Percentiles rank a stretch among this genome's conserved stretches.
phyloP scores from a whole-genome alignment of 2,329 filamentous ascomycete genomes.

The Colletotrichum somersetense region DNA sequence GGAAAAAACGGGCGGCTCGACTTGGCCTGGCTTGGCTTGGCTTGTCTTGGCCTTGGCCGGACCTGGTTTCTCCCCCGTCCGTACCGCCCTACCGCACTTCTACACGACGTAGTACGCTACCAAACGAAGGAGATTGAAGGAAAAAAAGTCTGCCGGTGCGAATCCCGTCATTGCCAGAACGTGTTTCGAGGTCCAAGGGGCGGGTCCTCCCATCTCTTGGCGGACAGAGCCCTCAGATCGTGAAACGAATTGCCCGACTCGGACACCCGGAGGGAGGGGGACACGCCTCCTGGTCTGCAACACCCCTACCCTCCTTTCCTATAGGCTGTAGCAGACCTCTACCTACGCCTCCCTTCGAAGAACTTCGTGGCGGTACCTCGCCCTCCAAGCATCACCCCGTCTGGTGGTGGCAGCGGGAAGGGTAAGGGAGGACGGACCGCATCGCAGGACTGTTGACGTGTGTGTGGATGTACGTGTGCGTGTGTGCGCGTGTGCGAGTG shows the following conservation, averaged over 20 bases:
- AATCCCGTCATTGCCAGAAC: conserved; percentile 22
- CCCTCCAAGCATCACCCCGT: conserved; percentile 1
- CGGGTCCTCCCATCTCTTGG: conserved; percentile 40
- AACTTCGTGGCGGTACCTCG: not conserved
- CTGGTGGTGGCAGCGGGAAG: conserved; percentile 5
- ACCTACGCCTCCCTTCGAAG: too few species aligned
- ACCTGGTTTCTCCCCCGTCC: too few species aligned
- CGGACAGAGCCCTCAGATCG: conserved; percentile 40
- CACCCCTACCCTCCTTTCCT: not conserved
- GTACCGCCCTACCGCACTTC: not conserved
- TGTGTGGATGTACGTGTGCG: not conserved
- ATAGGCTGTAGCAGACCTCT: too few species aligned
- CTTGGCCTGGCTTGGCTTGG: conserved; percentile 3
- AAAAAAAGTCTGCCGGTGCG: not conserved
- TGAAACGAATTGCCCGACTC: conserved; percentile 41
- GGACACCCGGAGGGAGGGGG: conserved; percentile 11
- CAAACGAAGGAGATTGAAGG: too few species aligned
- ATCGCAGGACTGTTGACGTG: conserved; percentile 10
- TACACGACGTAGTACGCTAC: not conserved
- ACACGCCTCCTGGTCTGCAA: not conserved
- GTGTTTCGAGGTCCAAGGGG: conserved; percentile 39
- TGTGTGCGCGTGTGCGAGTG: too few species aligned
- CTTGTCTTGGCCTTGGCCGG: conserved; percentile 9
- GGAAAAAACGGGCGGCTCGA: conserved; percentile 17
- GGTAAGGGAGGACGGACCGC: conserved; percentile 20